Conservation (phyloP, 192 early-diverging fungal species). For the Coemansia umbellata region DNA sequence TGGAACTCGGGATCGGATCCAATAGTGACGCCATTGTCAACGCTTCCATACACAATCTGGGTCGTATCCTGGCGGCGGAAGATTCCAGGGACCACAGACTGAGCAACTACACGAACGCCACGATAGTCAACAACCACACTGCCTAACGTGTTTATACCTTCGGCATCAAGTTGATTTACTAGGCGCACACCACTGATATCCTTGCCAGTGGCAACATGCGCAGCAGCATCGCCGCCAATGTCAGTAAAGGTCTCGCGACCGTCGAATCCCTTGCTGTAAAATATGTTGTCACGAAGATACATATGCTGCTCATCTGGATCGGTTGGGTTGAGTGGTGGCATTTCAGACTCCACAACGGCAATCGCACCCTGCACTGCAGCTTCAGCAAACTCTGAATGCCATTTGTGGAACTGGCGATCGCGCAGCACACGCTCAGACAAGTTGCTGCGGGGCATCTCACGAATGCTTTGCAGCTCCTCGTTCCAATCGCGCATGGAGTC, state of each 20-base stretch:
- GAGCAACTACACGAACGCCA: conserved; percentile 86
- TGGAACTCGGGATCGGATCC: conserved; percentile 74
- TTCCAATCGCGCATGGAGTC: conserved; percentile 88
- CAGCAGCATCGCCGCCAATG: conserved; percentile 83
- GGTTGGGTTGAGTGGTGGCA: conserved; percentile 72
- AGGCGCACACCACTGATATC: conserved; percentile 87
- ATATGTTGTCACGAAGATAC: conserved; percentile 95
- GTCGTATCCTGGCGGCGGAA: conserved; percentile 70
- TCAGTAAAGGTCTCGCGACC: conserved; percentile 77
- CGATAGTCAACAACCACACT: conserved; percentile 92
- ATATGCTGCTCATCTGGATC: conserved; percentile 75
- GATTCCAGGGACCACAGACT: conserved; percentile 89
- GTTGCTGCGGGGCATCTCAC: conserved; percentile 72
- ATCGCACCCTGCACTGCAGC: conserved; percentile 82
- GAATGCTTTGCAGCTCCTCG: conserved; percentile 88
- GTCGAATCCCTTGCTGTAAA: conserved; percentile 88
- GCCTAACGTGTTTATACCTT: conserved; percentile 83
- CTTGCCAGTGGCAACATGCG: conserved; percentile 90
- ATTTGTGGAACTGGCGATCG: conserved; percentile 78
- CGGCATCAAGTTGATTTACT: conserved; percentile 67
- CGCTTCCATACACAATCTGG: conserved; percentile 85
- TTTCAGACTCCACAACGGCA: conserved; percentile 75
- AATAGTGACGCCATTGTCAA: conserved; percentile 79
- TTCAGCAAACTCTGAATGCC: conserved; percentile 89
- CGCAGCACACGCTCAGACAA: conserved; percentile 82